Evolutionary conservation across 805 yeast species (phyloP).

Genomic region (Hanseniaspora mollemarum): DNA sequence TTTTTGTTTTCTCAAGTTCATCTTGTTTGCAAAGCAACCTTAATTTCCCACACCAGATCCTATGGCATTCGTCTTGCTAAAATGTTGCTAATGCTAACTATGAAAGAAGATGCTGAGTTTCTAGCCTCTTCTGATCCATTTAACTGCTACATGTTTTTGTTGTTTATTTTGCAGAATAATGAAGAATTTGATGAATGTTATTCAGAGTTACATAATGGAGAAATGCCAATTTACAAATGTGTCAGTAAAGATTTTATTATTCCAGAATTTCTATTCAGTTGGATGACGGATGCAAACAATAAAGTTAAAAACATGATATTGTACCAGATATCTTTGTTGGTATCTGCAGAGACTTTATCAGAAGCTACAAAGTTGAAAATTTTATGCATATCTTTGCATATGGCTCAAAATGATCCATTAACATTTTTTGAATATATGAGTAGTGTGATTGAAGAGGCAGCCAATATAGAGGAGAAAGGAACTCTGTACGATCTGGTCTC

Average conservation of each 20-base stretch:
- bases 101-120: constrained; percentile 34
- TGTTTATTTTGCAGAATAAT: constrained; percentile 30
- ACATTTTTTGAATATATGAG: constrained; percentile 28
- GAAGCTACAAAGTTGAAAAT: constrained; percentile 31
- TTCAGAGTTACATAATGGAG: constrained; percentile 25
- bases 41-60: constrained; percentile 44
- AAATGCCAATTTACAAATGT: constrained; percentile 26
- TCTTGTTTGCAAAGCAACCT: constrained; percentile 45
- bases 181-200: constrained; percentile 31
- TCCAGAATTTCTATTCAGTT: constrained; percentile 31
- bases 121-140: constrained; percentile 17
- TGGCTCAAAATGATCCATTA: constrained; percentile 28
- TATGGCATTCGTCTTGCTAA: constrained; percentile 38
- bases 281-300: constrained; percentile 26
- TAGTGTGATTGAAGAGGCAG: constrained; percentile 21
- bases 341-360: constrained; percentile 29
- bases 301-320: constrained; percentile 28
- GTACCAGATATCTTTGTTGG: constrained; percentile 29
- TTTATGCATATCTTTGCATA: constrained; percentile 26
- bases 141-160: constrained; percentile 27
- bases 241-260: constrained; percentile 30
- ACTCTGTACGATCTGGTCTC: constrained; percentile 28
- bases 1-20: constrained; percentile 43
- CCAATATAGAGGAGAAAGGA: constrained; percentile 26
- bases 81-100: constrained; percentile 24